A percentile compares a stretch with the other conserved stretches of the same genome.
Evolutionary conservation across 1,284 basidiomycete species (phyloP).

Genomic region (Fomitopsis palustris): DNA sequence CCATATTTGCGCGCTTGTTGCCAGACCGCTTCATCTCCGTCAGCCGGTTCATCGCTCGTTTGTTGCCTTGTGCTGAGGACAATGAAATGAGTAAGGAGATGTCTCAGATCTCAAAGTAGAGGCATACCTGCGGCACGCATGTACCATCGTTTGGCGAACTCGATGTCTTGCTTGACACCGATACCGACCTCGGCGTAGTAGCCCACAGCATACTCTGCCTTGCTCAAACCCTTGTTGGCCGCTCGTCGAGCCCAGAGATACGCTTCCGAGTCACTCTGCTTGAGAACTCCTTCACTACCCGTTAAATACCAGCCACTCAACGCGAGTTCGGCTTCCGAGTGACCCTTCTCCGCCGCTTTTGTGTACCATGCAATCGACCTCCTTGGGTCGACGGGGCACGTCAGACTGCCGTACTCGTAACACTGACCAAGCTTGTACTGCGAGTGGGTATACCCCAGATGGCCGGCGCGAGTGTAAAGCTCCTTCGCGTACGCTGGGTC

Average conservation of each 20-base stretch:
- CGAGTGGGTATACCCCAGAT: conserved; percentile 90
- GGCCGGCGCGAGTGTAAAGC: conserved; percentile 89
- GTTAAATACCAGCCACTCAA: conserved; percentile 98
- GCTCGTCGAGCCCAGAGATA: conserved; percentile 95
- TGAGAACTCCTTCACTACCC: conserved; percentile 91
- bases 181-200: conserved; percentile 99
- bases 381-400: conserved; percentile 90
- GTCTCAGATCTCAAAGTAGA: neutral
- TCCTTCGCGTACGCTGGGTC: conserved; percentile 84
- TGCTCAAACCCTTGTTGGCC: conserved; percentile 89
- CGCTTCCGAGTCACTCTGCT: conserved; percentile 97
- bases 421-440: conserved; percentile 96
- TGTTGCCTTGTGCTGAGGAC: conserved; percentile 83
- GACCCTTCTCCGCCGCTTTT: conserved; percentile 93
- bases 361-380: conserved; percentile 98
- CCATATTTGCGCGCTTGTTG: conserved; percentile 66
- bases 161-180: conserved; percentile 93
- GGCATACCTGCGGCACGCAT: conserved; percentile 92
- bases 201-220: conserved; percentile 95
- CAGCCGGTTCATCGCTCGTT: conserved; percentile 90
- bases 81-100: neutral
- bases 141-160: conserved; percentile 98
- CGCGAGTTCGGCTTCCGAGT: conserved; percentile 93
- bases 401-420: conserved; percentile 90
- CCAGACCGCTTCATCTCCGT: conserved; percentile 88